phyloP scores from a whole-genome alignment of 148 eudicot species.

The Chenopodium berlandieri region DNA sequence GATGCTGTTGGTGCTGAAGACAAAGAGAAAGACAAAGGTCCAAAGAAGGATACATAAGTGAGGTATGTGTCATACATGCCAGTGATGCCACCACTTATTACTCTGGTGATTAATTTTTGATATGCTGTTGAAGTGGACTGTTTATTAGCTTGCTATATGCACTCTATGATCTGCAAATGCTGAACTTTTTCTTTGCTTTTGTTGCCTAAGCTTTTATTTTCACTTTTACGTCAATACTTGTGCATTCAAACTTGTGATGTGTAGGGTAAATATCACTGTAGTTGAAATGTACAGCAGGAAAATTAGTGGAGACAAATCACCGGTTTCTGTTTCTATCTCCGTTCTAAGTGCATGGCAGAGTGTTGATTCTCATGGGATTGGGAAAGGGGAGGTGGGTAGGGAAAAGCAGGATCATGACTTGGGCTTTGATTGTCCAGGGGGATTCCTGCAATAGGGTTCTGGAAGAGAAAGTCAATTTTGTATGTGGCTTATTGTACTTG shows the following conservation, averaged over 20 bases:
- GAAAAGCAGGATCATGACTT: background rate
- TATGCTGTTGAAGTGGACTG: background rate
- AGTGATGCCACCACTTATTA: background rate
- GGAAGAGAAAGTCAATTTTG: background rate
- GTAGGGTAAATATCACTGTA: background rate
- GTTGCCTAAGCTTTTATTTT: background rate
- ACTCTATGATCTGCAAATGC: background rate
- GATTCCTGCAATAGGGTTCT: background rate
- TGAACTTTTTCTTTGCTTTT: background rate
- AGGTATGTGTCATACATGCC: background rate
- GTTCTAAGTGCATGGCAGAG: background rate
- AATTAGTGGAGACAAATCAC: background rate
- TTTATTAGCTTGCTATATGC: background rate
- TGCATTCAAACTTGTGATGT: background rate
- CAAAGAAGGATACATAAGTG: slow-evolving; percentile 24
- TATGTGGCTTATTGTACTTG: background rate
- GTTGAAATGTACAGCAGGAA: background rate
- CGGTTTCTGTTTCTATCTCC: background rate
- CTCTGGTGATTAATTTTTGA: background rate
- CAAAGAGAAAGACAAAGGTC: slow-evolving; percentile 31
- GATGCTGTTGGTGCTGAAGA: slow-evolving; percentile 71
- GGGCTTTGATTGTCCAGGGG: background rate
- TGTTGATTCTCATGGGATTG: background rate
- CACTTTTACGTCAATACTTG: background rate
- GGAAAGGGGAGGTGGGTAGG: background rate